Evolutionary conservation across 805 yeast species (phyloP).

Genomic region (Candida ipomoeae): DNA sequence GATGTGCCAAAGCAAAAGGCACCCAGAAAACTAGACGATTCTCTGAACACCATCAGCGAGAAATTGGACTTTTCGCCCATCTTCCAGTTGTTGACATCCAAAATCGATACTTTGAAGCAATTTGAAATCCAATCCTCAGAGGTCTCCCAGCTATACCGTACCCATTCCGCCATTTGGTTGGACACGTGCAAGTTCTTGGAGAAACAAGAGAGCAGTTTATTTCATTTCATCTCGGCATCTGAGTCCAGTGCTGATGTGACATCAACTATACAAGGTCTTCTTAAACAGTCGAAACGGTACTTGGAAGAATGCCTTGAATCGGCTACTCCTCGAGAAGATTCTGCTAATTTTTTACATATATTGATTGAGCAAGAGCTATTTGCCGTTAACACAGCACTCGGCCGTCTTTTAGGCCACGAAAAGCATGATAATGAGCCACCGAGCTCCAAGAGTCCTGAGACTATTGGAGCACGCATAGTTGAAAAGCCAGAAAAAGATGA

Average conservation of each 20-base stretch:
- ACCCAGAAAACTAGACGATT: constrained; percentile 26
- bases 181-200: constrained; percentile 21
- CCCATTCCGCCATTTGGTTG: constrained; percentile 26
- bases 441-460: neutral
- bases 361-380: constrained; percentile 8
- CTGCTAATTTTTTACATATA: constrained; percentile 1
- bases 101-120: constrained; percentile 26
- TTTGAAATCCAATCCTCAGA: constrained; percentile 22
- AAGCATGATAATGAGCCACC: neutral
- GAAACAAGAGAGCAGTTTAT: constrained; percentile 25
- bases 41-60: constrained; percentile 28
- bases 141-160: constrained; percentile 27
- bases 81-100: constrained; percentile 25
- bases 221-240: constrained; percentile 6
- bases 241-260: neutral
- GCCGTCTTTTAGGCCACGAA: neutral
- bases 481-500: neutral
- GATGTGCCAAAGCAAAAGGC: neutral
- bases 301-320: neutral
- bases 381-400: constrained; percentile 11
- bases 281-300: neutral
- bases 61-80: constrained; percentile 36
- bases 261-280: neutral
- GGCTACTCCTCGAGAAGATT: neutral
- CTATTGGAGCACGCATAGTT: neutral